These are phyloP conservation scores for Pythium phragmitis DNA, from an alignment of 352 stramenopile species.

Conservation along the genomic window DNA sequence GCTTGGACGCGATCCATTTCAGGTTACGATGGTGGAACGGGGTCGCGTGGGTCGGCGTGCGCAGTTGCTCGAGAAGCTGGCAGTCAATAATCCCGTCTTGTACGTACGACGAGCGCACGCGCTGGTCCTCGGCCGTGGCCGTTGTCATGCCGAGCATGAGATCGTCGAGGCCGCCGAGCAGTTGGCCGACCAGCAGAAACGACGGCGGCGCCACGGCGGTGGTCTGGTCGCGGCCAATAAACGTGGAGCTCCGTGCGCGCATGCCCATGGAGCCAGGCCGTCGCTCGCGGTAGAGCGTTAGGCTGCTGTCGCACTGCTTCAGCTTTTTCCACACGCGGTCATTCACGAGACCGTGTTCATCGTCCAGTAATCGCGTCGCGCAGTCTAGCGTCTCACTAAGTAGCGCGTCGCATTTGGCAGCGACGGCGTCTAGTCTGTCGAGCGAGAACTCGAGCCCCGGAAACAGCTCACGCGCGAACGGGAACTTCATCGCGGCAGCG, in stretches of 20 bases:
- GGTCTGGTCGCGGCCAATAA: constrained; percentile 1
- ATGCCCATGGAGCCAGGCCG: constrained; percentile 2
- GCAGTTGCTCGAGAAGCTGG: constrained; percentile 48
- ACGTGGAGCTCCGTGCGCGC: background rate
- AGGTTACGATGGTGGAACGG: constrained; percentile 52
- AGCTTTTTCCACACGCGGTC: constrained; percentile 20
- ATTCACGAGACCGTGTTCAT: constrained; percentile 16
- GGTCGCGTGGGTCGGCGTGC: constrained; percentile 36
- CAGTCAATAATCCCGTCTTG: constrained; percentile 53
- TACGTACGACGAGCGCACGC: constrained; percentile 49
- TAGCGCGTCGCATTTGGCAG: constrained; percentile 21
- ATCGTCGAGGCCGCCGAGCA: constrained; percentile 59
- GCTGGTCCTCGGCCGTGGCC: constrained; percentile 42
- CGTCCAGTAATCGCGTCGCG: constrained; percentile 13
- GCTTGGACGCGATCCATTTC: constrained; percentile 35
- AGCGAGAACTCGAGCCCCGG: constrained; percentile 39
- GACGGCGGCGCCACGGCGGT: constrained; percentile 27
- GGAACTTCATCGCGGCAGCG: constrained; percentile 45
- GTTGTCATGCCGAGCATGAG: constrained; percentile 58
- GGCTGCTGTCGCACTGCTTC: constrained; percentile 16
- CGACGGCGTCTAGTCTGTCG: constrained; percentile 1
- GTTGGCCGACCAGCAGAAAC: constrained; percentile 52
- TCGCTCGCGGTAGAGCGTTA: constrained; percentile 20
- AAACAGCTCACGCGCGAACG: constrained; percentile 48
- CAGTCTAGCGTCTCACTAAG: constrained; percentile 14